Evolutionary conservation across 1,284 basidiomycete species (phyloP), one percentile per base, ranked within the genome.

Genomic region (Microbotryum scabiosae): DNA sequence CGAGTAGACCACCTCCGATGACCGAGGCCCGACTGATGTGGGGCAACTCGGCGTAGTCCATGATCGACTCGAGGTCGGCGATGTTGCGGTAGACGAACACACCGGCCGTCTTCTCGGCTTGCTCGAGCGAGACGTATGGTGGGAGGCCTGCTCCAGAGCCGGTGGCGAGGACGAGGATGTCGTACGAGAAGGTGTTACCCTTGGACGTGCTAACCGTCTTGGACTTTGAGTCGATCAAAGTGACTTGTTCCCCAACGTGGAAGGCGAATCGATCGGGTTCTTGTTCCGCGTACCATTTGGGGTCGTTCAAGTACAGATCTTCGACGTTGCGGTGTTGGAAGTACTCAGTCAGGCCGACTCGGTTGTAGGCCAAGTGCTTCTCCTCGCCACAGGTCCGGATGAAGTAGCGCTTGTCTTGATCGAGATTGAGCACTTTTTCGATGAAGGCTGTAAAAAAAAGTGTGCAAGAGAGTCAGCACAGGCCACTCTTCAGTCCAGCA

Each of bases 1-100:
- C 86, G 18, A 87, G 79, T 1, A 88, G 74, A 41, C 85, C 85
- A 21, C 85, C 85, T n/a, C 86, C 86, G 20, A 88, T 79, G 4
- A 87, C 81, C 5, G 81, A 78, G 0, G 82, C 84, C 61, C 77
- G 68, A 41, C 76, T 79, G 28, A 83, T 76, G 6, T 74, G 71
- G 6, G 75, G 75, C 50, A 73, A 70, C 50, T 81, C 77, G 14
- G 82, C 79, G 71, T 82, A 86, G n/a, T 73, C 69, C 48, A 85
- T 79, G 61, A 87, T 82, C 6, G 73, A 76, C 60, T 85, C 80
- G 51, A 87, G 75, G 69, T 87, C 85, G 26, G 82, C 75, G 60
- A 88, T 82, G 64, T 82, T 86, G 46, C 86, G 81, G 71, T 88
- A 88, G 0, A 86, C 84, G 59, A 87, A 88, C 2, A 85, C 77